A percentile compares a stretch with the other conserved stretches of the same genome.
These are phyloP conservation scores for Candida dubliniensis DNA, from an alignment of 1,139 yeast species.

Conservation along the genomic window DNA sequence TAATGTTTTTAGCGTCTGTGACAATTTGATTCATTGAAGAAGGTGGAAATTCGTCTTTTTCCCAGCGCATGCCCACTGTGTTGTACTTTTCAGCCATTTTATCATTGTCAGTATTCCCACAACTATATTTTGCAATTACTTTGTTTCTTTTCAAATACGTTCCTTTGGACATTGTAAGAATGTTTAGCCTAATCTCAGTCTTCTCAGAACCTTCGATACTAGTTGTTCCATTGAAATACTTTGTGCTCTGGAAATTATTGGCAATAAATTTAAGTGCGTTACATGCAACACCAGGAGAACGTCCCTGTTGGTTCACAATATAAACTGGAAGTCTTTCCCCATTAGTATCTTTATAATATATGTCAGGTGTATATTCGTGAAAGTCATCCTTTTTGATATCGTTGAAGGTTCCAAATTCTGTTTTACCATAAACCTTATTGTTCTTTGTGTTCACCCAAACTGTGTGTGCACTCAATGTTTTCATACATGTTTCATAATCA, in stretches of 20 bases:
- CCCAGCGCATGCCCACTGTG: background rate
- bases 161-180: background rate
- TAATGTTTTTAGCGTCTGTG: background rate
- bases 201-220: background rate
- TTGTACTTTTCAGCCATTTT: background rate
- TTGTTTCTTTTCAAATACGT: background rate
- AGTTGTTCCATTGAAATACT: background rate
- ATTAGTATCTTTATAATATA: background rate
- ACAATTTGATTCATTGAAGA: background rate
- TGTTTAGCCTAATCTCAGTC: background rate
- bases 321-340: constrained; percentile 2
- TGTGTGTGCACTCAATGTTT: background rate
- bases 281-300: constrained; percentile 3
- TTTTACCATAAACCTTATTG: background rate
- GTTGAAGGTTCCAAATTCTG: background rate
- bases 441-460: background rate
- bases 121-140: background rate
- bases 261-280: constrained; percentile 1
- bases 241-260: background rate
- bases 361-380: background rate
- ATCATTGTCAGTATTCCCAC: background rate
- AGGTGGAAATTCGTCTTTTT: constrained; percentile 4
- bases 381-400: background rate
- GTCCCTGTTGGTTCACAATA: constrained; percentile 3
- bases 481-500: background rate